Percentiles rank a stretch among this genome's conserved stretches.
phyloP scores from a whole-genome alignment of 768 basidiomycete species.

The Suillus subluteus region DNA sequence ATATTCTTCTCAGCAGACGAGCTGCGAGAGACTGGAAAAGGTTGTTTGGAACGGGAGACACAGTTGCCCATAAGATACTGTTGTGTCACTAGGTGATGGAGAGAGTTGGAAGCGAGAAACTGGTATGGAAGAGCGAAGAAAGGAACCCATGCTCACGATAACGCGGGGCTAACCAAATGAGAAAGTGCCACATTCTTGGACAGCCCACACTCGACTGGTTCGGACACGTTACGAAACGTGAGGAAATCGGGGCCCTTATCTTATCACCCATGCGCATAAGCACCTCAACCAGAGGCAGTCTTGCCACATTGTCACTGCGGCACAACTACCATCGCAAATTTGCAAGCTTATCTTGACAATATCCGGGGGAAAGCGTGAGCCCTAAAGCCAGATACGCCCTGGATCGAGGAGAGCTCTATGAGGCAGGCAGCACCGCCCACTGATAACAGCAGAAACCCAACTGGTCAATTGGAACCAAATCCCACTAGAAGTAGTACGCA shows the following conservation, averaged over 20 bases:
- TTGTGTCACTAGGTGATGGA: conserved; percentile 12
- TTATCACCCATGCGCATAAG: conserved; percentile 3
- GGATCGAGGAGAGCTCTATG: not conserved
- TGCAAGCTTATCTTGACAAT: not conserved
- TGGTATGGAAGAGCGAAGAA: not conserved
- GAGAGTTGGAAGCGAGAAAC: conserved; percentile 2
- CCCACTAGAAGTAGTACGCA: not conserved
- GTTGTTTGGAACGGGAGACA: conserved; percentile 19
- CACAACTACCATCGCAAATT: not conserved
- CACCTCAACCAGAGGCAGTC: conserved; percentile 1
- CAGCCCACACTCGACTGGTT: not conserved
- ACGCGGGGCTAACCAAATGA: conserved; percentile 9
- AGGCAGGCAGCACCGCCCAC: not conserved
- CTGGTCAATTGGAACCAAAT: not conserved
- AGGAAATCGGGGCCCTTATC: conserved; percentile 2
- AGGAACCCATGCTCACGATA: conserved; percentile 16
- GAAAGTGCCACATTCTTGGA: conserved; percentile 2
- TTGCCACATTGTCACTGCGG: not conserved
- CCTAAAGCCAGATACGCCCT: not conserved
- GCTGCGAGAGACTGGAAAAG: not conserved
- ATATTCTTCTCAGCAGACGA: conserved; percentile 13
- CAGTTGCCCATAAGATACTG: conserved; percentile 30
- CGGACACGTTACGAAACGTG: conserved; percentile 1
- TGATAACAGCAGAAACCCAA: not conserved
- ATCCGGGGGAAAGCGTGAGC: not conserved